These are phyloP conservation scores for Eucalyptus marginata DNA, from an alignment of 345 rosid genomes.

Conservation along the genomic window DNA sequence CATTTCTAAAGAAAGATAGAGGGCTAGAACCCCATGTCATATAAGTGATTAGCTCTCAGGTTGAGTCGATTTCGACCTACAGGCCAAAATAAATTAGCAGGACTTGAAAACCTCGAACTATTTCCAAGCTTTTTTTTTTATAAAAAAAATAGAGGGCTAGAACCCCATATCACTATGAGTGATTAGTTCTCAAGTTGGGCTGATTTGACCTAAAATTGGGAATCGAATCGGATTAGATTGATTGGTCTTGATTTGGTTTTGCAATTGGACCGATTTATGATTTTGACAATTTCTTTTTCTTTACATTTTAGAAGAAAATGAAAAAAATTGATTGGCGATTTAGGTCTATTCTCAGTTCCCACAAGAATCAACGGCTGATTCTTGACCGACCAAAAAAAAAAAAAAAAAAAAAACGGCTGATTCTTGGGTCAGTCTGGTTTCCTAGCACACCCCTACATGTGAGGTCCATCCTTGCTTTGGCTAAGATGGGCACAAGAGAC, in stretches of 20 bases:
- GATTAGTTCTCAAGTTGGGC: rapidly evolving
- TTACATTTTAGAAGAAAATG: too few species aligned
- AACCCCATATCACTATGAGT: rapidly evolving
- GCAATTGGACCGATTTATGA: too few species aligned
- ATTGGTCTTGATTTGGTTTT: background rate
- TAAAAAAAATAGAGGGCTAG: background rate
- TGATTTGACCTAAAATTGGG: rapidly evolving
- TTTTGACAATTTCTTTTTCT: too few species aligned
- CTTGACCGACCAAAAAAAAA: too few species aligned
- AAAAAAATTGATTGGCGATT: background rate
- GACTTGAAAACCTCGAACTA: rapidly evolving
- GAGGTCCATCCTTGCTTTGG: background rate
- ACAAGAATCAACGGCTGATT: rapidly evolving
- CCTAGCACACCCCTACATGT: background rate
- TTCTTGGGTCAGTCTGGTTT: background rate
- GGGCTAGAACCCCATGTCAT: background rate
- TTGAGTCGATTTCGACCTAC: too few species aligned
- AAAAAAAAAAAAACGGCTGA: too few species aligned
- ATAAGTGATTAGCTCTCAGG: too few species aligned
- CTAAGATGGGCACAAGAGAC: background rate
- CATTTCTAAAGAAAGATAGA: background rate
- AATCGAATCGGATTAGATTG: rapidly evolving
- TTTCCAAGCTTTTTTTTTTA: background rate
- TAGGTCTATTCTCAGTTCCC: rapidly evolving
- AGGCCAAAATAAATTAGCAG: rapidly evolving